Conservation (phyloP, 257 asterid genomes). For the Capsicum pubescens region DNA sequence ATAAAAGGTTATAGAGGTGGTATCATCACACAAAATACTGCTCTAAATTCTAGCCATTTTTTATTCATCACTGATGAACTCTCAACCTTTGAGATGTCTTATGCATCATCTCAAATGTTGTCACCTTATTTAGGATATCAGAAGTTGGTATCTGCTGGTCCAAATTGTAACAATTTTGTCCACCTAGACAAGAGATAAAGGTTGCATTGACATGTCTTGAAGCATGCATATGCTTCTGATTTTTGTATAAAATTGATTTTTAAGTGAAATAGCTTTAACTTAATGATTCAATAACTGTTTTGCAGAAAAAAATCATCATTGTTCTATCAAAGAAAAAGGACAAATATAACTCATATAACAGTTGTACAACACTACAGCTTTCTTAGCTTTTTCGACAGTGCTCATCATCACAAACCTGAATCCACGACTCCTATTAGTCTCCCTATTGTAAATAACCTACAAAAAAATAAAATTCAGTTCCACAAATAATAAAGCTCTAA, state of each 20-base stretch:
- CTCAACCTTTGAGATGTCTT: slow-evolving; percentile 33
- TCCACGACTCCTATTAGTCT: no score
- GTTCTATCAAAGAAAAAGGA: no score
- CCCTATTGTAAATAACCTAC: no score
- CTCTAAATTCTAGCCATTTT: background rate
- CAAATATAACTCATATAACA: no score
- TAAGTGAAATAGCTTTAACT: background rate
- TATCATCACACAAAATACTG: background rate
- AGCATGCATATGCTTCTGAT: background rate
- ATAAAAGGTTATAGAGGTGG: slow-evolving; percentile 20
- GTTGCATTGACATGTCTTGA: slow-evolving; percentile 24
- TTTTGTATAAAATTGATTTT: slow-evolving; percentile 6
- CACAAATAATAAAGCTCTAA: no score
- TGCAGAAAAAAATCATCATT: background rate
- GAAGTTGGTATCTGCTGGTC: background rate
- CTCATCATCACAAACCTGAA: no score
- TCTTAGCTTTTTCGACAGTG: no score
- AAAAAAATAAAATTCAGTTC: no score
- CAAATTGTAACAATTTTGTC: slow-evolving; percentile 21
- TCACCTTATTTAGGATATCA: slow-evolving; percentile 20
- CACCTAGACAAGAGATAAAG: slow-evolving; percentile 49
- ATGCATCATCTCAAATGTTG: slow-evolving; percentile 28
- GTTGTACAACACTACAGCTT: no score
- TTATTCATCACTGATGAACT: background rate
- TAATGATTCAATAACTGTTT: background rate